A percentile compares a stretch with the other conserved stretches of the same genome.
Conservation (phyloP, 2,329 filamentous ascomycete genomes). For the Chaetomium globosum region DNA sequence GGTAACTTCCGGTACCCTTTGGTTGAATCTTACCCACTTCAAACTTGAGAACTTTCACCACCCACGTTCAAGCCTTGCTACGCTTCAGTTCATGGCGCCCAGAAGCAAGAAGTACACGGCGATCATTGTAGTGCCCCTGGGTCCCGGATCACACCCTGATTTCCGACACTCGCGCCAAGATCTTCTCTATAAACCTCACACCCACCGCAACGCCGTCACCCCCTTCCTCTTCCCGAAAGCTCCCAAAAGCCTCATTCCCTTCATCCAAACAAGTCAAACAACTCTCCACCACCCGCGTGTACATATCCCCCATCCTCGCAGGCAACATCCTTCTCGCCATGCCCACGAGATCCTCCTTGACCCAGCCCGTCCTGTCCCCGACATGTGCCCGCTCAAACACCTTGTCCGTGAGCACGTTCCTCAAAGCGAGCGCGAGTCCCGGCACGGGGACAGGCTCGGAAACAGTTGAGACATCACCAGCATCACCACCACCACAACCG, state of each 20-base stretch:
- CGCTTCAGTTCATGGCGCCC: too few relatives aligned
- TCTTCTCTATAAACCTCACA: slow-evolving; percentile 18
- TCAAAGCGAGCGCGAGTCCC: background rate
- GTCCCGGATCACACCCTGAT: too few relatives aligned
- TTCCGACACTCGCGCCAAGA: slow-evolving; percentile 5
- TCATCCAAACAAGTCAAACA: slow-evolving; percentile 24
- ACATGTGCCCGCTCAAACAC: slow-evolving; percentile 1
- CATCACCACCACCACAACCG: too few relatives aligned
- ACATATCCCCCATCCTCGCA: slow-evolving; percentile 16
- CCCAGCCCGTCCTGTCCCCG: background rate
- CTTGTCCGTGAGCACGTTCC: background rate
- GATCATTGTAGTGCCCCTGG: too few relatives aligned
- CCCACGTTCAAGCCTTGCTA: too few relatives aligned
- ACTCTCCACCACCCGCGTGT: slow-evolving; percentile 13
- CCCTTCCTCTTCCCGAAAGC: background rate
- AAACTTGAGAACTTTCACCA: too few relatives aligned
- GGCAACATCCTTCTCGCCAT: slow-evolving; percentile 12
- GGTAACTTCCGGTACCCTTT: too few relatives aligned
- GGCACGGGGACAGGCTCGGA: too few relatives aligned
- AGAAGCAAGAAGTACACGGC: too few relatives aligned
- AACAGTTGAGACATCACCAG: too few relatives aligned
- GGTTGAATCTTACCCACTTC: too few relatives aligned
- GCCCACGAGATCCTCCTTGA: slow-evolving; percentile 14
- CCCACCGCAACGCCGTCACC: slow-evolving; percentile 1
- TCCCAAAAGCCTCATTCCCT: slow-evolving; percentile 15